Evolutionary conservation across 2,329 filamentous ascomycete genomes (phyloP), one percentile per base, ranked within the genome.

Genomic region (Thielaviopsis musarum): DNA sequence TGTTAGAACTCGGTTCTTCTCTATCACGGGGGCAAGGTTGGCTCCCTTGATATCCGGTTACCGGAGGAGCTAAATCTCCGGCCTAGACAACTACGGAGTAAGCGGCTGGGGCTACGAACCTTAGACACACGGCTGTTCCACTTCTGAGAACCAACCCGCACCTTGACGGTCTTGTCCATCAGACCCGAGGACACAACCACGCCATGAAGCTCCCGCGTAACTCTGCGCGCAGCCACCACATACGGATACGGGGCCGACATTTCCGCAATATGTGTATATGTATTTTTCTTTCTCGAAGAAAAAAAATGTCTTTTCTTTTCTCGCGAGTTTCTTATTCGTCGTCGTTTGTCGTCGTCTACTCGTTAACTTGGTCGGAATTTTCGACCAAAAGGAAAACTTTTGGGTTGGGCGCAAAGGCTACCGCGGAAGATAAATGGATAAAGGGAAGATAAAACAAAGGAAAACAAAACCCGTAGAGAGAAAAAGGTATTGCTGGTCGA

Each of bases 101-200:
- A 54, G 41, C 13, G 13, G 52, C 56, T 15, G 10, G 1, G 12
- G 15, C 52, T 45, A 62, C 69, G 58, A 69, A 88, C 87, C 77
- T 91, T 91, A 68, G 83, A 77, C 59, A 91, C 79, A 63, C 78
- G 76, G 61, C 77, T 78, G 69, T 91, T 87, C 84, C 85, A 91
- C 68, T 81, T 78, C 68, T 83, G 80, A 15, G 77, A 79, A 57
- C 85, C 83, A 15, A 91, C 77, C 64, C 83, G 80, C 63, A 91
- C 87, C 71, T 87, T 90, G 60, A 90, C 85, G 2, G 87, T 90
- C 71, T 84, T 87, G 61, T 82, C 73, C 84, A 90, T 90, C 61
- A 84, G 77, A 21, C 87, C 88, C 6, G 87, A 82, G 51, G 86
- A 88, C 56, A 91, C 80, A 24, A 91, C 88, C 49, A 91, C 81